phyloP scores from a whole-genome alignment of 371 early-diverging fungal species.

The Neoconidiobolus thromboides region DNA sequence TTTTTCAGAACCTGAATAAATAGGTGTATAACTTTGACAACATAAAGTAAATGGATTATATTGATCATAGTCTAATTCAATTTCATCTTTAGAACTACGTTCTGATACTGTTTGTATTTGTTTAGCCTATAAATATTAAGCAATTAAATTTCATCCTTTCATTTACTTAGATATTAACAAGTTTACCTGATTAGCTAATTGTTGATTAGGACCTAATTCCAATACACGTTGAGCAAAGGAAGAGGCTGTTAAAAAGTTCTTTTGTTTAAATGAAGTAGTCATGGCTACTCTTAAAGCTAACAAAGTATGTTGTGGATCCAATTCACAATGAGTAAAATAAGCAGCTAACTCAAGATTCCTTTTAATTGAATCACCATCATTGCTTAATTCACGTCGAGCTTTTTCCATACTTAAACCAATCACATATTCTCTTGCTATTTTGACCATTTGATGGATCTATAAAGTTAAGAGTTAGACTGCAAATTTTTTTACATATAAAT shows the following conservation, averaged over 20 bases:
- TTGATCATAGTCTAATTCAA: constrained; percentile 75
- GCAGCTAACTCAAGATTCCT: constrained; percentile 75
- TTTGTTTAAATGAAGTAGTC: constrained; percentile 53
- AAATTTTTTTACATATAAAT: background rate
- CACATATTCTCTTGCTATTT: constrained; percentile 75
- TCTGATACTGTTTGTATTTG: constrained; percentile 62
- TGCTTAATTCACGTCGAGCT: constrained; percentile 34
- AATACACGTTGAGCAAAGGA: constrained; percentile 71
- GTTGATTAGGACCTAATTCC: constrained; percentile 60
- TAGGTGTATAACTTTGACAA: constrained; percentile 57
- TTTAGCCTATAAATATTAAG: constrained; percentile 30
- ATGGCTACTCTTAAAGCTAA: constrained; percentile 68
- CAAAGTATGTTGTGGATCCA: constrained; percentile 71
- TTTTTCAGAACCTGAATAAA: constrained; percentile 62
- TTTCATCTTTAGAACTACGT: constrained; percentile 55
- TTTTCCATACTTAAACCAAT: constrained; percentile 70
- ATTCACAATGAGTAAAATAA: constrained; percentile 81
- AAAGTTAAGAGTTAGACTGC: background rate
- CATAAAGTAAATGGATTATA: constrained; percentile 82
- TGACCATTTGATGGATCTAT: constrained; percentile 46
- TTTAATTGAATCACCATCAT: constrained; percentile 28
- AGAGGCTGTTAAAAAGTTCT: constrained; percentile 60
- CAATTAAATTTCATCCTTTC: background rate
- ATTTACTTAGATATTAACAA: too few species aligned
- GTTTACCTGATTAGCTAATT: constrained; percentile 49